Percentiles rank a stretch among this genome's conserved stretches.
Evolutionary conservation across 176 grass and related monocot species (phyloP).

Genomic region (Oryza longistaminata): DNA sequence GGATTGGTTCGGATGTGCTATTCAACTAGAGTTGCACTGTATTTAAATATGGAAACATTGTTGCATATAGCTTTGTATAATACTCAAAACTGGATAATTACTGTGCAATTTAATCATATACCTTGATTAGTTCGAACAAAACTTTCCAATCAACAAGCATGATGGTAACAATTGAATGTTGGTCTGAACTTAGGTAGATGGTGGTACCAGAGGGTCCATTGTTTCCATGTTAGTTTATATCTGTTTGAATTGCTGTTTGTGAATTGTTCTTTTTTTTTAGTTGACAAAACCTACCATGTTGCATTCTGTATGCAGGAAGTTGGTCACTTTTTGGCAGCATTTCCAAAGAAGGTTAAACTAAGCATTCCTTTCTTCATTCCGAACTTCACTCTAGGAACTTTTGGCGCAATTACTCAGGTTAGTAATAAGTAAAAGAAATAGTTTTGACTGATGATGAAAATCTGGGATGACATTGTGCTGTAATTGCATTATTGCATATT

Average conservation of each 20-base stretch:
- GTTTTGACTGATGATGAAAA: neutral
- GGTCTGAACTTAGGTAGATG: neutral
- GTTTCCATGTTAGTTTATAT: neutral
- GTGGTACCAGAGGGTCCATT: neutral
- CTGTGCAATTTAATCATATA: neutral
- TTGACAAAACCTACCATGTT: conserved; percentile 11
- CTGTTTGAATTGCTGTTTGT: conserved; percentile 11
- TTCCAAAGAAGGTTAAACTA: conserved; percentile 83
- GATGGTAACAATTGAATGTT: neutral
- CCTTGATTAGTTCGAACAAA: neutral
- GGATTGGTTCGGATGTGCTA: conserved; percentile 15
- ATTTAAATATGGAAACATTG: neutral
- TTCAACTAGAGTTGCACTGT: neutral
- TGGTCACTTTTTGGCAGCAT: conserved; percentile 93
- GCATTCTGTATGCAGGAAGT: conserved; percentile 61
- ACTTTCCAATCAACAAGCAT: neutral
- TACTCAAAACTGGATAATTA: neutral
- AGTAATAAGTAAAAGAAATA: conserved; percentile 33
- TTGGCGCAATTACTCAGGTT: conserved; percentile 96
- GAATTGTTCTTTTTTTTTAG: neutral
- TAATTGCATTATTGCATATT: neutral
- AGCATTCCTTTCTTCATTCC: conserved; percentile 97
- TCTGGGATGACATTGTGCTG: conserved; percentile 1
- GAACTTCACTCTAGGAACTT: conserved; percentile 86
- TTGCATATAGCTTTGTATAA: neutral